phyloP scores from a whole-genome alignment of 805 yeast species.

The Candida montana region DNA sequence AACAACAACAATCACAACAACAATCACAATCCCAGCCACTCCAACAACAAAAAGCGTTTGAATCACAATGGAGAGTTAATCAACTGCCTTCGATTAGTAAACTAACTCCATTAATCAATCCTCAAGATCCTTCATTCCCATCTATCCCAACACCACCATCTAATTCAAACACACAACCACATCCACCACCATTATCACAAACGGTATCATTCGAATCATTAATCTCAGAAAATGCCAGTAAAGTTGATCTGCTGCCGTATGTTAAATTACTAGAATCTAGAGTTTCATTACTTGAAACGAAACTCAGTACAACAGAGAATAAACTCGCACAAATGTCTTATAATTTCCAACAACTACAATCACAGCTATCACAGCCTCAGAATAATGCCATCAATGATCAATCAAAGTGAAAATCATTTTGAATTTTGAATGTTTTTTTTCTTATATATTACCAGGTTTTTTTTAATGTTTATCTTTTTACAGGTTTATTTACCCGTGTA shows the following conservation, averaged over 20 bases:
- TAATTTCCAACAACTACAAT: conserved; percentile 10
- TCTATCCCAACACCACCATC: conserved; percentile 1
- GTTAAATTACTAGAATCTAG: conserved; percentile 21
- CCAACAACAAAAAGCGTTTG: conserved; percentile 2
- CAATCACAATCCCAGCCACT: conserved; percentile 1
- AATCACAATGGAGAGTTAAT: conserved; percentile 14
- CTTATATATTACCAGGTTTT: no score
- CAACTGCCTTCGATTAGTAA: conserved; percentile 11
- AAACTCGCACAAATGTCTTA: conserved; percentile 18
- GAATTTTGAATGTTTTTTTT: no score
- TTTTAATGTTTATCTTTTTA: no score
- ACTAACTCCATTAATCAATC: conserved; percentile 6
- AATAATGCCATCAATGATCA: neutral
- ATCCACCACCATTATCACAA: neutral
- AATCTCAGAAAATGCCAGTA: conserved; percentile 4
- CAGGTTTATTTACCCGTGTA: no score
- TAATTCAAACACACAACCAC: neutral
- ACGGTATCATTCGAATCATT: conserved; percentile 2
- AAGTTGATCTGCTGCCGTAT: conserved; percentile 15
- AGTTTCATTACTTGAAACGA: conserved; percentile 17
- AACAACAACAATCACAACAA: neutral
- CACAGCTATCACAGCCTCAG: neutral
- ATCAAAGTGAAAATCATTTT: neutral
- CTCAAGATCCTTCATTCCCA: neutral
- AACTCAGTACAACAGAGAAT: conserved; percentile 17